Evolutionary conservation across 2,329 filamentous ascomycete species (phyloP).

Genomic region (Trichoderma koningii): DNA sequence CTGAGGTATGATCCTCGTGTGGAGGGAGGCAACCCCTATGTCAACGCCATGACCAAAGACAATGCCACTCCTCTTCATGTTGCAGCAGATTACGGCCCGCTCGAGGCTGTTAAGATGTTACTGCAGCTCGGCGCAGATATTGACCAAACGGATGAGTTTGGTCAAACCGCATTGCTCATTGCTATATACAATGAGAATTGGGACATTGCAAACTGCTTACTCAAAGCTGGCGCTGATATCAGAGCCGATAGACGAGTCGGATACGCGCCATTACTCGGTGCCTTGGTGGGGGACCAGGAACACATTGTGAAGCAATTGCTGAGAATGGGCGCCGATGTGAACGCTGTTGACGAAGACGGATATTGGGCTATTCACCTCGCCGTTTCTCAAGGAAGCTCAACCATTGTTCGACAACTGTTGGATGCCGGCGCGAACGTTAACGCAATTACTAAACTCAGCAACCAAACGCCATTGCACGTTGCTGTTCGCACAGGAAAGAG

Average conservation of each 20-base stretch:
- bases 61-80: slow-evolving; percentile 7
- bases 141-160: background rate
- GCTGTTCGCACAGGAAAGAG: background rate
- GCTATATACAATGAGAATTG: background rate
- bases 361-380: background rate
- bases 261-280: background rate
- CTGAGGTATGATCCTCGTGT: background rate
- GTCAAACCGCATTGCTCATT: background rate
- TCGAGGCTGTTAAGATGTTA: background rate
- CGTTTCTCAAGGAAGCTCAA: fast-evolving
- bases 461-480: background rate
- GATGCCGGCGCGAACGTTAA: background rate
- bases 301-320: background rate
- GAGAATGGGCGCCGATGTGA: background rate
- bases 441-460: background rate
- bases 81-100: background rate
- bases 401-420: background rate
- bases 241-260: background rate
- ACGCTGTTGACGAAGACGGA: background rate
- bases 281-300: background rate
- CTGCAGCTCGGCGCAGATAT: background rate
- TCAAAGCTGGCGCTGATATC: background rate
- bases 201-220: background rate
- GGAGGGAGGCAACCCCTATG: background rate
- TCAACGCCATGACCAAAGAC: background rate